These are phyloP conservation scores for Arabis hirsuta DNA, from an alignment of 345 rosid species.

Conservation along the genomic window DNA sequence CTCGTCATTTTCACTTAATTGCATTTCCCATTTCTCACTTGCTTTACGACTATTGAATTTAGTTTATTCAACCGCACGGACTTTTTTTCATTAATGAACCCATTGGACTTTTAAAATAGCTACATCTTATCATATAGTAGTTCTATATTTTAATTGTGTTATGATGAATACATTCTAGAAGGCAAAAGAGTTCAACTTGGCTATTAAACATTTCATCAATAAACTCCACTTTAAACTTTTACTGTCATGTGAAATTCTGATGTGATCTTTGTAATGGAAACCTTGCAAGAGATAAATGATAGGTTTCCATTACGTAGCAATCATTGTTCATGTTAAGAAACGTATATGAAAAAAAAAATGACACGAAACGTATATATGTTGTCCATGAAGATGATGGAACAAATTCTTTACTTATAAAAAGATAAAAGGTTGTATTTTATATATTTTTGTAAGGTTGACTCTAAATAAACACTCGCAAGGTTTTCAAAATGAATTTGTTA, in stretches of 20 bases:
- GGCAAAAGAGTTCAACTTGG: background rate
- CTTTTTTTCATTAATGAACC: constrained; percentile 31
- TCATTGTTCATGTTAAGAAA: background rate
- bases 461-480: constrained; percentile 4
- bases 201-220: background rate
- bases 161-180: constrained; percentile 30
- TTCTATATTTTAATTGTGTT: background rate
- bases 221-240: background rate
- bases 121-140: background rate
- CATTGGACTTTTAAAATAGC: constrained; percentile 35
- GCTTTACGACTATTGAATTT: constrained; percentile 2
- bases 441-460: background rate
- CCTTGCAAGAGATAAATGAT: too few species aligned
- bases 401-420: background rate
- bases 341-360: background rate
- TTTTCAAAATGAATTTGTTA: constrained; percentile 18
- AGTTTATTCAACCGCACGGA: constrained; percentile 28
- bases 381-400: constrained; percentile 11
- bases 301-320: background rate
- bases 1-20: constrained; percentile 28
- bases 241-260: background rate
- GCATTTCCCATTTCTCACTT: constrained; percentile 22
- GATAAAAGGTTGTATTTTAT: constrained; percentile 9
- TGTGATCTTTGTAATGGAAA: background rate
- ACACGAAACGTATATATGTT: background rate